Conservation (phyloP, 345 rosid genomes). For the Angophora floribunda region DNA sequence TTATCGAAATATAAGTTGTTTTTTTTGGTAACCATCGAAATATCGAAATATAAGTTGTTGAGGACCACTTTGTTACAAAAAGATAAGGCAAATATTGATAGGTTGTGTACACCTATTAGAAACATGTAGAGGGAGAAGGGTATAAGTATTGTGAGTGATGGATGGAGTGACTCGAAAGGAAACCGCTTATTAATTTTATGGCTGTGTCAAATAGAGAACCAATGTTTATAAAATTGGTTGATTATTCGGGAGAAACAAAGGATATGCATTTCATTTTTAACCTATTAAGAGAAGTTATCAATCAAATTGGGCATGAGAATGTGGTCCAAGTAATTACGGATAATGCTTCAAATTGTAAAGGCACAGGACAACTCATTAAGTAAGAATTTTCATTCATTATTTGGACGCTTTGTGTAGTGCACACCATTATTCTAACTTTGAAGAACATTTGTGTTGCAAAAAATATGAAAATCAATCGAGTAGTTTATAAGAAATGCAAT, state of each 20-base stretch:
- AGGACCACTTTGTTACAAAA: background rate
- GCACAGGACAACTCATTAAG: background rate
- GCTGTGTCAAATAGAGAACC: background rate
- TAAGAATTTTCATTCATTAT: background rate
- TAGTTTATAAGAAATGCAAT: background rate
- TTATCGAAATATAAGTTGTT: background rate
- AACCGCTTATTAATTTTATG: background rate
- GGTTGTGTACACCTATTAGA: background rate
- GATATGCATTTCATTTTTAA: background rate
- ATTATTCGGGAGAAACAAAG: background rate
- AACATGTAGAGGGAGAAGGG: background rate
- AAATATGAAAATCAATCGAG: background rate
- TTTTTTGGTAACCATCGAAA: too few relatives aligned
- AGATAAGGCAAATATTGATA: background rate
- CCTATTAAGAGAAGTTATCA: background rate
- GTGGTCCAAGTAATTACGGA: background rate
- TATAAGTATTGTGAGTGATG: fast-evolving
- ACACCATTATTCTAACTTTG: background rate
- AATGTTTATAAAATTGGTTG: background rate
- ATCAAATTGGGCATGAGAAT: background rate
- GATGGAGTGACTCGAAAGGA: too few relatives aligned
- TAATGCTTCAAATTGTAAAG: background rate
- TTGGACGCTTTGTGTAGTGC: background rate
- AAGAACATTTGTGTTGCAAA: fast-evolving
- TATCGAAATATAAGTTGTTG: background rate